phyloP scores from a whole-genome alignment of 352 stramenopile species.

The Globisporangium abappressorium region DNA sequence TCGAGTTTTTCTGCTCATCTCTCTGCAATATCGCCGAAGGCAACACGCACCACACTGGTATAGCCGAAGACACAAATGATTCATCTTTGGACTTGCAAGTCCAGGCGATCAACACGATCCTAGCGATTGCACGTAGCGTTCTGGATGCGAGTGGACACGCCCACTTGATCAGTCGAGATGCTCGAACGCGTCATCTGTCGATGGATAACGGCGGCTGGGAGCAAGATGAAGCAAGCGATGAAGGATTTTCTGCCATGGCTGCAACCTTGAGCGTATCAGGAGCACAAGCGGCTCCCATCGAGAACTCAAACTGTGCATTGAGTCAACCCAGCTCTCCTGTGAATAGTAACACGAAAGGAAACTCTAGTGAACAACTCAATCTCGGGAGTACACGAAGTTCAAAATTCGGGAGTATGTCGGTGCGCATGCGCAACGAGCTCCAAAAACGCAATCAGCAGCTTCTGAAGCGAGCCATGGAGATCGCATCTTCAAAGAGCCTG shows the following conservation, averaged over 20 bases:
- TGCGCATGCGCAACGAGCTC: conserved; percentile 80
- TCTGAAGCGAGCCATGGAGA: conserved; percentile 78
- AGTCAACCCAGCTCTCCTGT: conserved; percentile 10
- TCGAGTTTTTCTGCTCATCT: conserved; percentile 75
- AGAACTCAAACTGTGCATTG: neutral
- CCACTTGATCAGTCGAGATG: conserved; percentile 80
- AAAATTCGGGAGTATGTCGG: conserved; percentile 59
- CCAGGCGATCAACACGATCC: conserved; percentile 66
- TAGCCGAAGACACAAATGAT: conserved; percentile 38
- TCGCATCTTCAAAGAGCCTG: conserved; percentile 74
- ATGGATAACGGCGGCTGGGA: conserved; percentile 87
- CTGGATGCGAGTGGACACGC: conserved; percentile 87
- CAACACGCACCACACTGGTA: conserved; percentile 17
- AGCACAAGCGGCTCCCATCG: neutral
- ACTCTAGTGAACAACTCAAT: neutral
- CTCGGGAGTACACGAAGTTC: neutral
- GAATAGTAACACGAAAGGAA: neutral
- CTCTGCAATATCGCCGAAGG: conserved; percentile 78
- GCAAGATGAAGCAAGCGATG: conserved; percentile 57
- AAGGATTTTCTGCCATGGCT: neutral
- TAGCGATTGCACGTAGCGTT: conserved; percentile 76
- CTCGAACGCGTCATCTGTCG: conserved; percentile 68
- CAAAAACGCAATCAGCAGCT: conserved; percentile 82
- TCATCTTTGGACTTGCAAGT: conserved; percentile 43
- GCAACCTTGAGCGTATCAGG: neutral